Percentiles rank a stretch among this genome's conserved stretches.
Evolutionary conservation across 129 eudicot genomes (phyloP).

Genomic region (Flaveria ramosissima): DNA sequence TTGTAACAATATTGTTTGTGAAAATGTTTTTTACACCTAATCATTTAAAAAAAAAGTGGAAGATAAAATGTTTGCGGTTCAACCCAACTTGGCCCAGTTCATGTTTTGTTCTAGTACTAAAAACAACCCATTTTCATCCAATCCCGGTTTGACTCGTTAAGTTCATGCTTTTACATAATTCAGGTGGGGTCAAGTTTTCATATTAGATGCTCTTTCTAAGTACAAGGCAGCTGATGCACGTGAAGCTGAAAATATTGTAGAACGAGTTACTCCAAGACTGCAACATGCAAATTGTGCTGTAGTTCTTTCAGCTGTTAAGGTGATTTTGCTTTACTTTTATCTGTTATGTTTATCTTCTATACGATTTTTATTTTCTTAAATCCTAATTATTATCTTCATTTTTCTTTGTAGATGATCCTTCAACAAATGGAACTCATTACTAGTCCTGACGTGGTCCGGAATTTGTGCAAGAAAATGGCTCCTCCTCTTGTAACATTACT

Average conservation of each 20-base stretch:
- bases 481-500: constrained; percentile 99
- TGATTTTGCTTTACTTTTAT: constrained; percentile 22
- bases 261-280: constrained; percentile 92
- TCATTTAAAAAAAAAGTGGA: not conserved
- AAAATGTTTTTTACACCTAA: not conserved
- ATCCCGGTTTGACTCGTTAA: constrained; percentile 69
- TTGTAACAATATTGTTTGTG: not conserved
- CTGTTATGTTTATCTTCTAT: not conserved
- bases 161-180: constrained; percentile 33
- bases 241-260: constrained; percentile 97
- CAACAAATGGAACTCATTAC: constrained; percentile 97
- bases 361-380: not conserved
- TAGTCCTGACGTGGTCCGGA: constrained; percentile 95
- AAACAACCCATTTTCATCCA: not conserved
- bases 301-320: constrained; percentile 99
- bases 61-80: not conserved
- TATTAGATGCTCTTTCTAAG: constrained; percentile 95
- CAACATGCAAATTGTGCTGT: constrained; percentile 99
- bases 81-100: not conserved
- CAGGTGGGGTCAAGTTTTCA: constrained; percentile 99
- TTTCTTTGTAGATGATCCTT: constrained; percentile 79
- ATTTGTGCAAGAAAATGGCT: constrained; percentile 99
- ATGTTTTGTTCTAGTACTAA: not conserved
- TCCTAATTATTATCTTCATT: constrained; percentile 3
- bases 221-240: constrained; percentile 98